Evolutionary conservation across 805 yeast genomes (phyloP).

Genomic region (Diddensiella caesifluorescens): DNA sequence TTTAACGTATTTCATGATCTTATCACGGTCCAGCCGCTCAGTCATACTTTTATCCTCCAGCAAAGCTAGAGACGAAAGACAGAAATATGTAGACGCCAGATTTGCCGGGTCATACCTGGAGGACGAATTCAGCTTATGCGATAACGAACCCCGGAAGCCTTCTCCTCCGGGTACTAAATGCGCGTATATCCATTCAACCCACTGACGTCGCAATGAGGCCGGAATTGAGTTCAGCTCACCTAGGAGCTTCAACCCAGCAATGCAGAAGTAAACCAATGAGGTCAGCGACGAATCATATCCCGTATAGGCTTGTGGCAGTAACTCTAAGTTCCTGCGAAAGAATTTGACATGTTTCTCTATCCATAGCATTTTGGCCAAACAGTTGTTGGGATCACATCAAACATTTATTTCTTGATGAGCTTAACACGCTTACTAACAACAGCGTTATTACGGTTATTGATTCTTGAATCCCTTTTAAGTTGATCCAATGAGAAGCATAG

Average conservation of each 20-base stretch:
- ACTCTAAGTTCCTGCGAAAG: slow-evolving; percentile 45
- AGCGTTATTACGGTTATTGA: too few species aligned
- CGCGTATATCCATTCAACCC: slow-evolving; percentile 42
- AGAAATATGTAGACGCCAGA: slow-evolving; percentile 73
- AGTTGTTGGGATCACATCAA: not conserved
- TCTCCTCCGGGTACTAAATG: slow-evolving; percentile 38
- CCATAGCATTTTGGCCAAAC: not conserved
- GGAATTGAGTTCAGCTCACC: slow-evolving; percentile 33
- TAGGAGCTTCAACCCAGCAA: slow-evolving; percentile 55
- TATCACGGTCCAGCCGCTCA: slow-evolving; percentile 35
- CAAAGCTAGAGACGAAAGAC: slow-evolving; percentile 51
- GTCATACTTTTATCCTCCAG: slow-evolving; percentile 41
- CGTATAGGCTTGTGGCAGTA: slow-evolving; percentile 54
- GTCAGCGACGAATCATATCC: slow-evolving; percentile 64
- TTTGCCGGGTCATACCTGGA: slow-evolving; percentile 53
- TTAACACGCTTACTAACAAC: too few species aligned
- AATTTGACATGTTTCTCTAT: slow-evolving; percentile 29
- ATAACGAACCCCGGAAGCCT: slow-evolving; percentile 57
- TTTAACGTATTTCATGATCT: slow-evolving; percentile 49
- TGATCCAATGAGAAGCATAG: too few species aligned
- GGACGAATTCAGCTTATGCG: slow-evolving; percentile 32
- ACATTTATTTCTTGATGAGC: too few species aligned
- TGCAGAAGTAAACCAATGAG: slow-evolving; percentile 64
- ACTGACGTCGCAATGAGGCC: slow-evolving; percentile 14
- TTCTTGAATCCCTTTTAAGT: too few species aligned